Evolutionary conservation across 306 rosid genomes (phyloP), one percentile per base, ranked within the genome.

Genomic region (Fagus crenata): DNA sequence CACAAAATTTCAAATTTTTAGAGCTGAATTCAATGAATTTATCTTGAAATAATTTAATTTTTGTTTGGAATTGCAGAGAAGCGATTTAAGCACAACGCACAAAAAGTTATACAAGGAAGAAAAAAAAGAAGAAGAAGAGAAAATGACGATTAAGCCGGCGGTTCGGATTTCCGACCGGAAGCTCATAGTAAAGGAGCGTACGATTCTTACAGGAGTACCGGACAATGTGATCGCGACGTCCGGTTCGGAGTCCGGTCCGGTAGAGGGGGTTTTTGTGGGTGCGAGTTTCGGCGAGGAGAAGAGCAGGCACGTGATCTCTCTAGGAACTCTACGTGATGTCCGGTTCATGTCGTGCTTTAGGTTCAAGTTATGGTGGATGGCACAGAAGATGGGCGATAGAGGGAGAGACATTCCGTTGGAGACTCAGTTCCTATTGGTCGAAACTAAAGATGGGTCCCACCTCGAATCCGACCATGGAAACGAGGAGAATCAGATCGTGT

Each of bases 291-390:
- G 79, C 5, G 78, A 76, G 32, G 81, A 78, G 31, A 87, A 87
- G 32, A 88, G 90, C 86, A 81, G 87, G 11, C 98, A 95, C 71
- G 93, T 95, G 56, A 72, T 91, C 58, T 49, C 89, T 0, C 42
- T 95, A 0, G 98, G 98, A 7, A 81, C 81, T 0, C 56, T 92
- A 2, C 81, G 73, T 6, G 87, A 86, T 37, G 90, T 90, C 13
- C 85, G 97, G 39, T 95, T 95, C 87, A 36, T 89, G 80, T 91
- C 98, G 28, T 87, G 93, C 70, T 95, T 95, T 70, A 83, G 98
- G 53, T 95, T 95, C 90, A 95, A 95, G 88, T 60, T 95, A 0
- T 95, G 97, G 97, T 95, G 97, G 99, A 95, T 95, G 99, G 86
- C 97, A 7, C 99, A 95, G 72, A 92, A 86, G 53, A 92, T 90